Conservation (phyloP, 495 filamentous ascomycete genomes). For the Eremomyces bilateralis region DNA sequence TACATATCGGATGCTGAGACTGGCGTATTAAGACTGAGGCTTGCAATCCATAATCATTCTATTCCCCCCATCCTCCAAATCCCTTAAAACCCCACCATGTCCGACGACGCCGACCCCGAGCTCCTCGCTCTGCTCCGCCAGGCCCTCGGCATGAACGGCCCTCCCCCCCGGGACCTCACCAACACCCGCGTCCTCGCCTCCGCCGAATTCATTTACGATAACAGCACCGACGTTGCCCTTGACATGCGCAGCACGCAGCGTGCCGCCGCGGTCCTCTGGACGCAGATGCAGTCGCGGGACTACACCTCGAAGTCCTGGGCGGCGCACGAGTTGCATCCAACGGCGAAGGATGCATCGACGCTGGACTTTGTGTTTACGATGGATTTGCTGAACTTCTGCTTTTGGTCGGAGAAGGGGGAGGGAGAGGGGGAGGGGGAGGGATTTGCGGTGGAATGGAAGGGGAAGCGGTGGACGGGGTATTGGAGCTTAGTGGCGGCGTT, state of each 20-base stretch:
- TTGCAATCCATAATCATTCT: too few relatives aligned
- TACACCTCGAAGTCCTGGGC: slow-evolving; percentile 78
- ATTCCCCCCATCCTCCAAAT: too few relatives aligned
- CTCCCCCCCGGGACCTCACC: slow-evolving; percentile 19
- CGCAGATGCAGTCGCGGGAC: slow-evolving; percentile 56
- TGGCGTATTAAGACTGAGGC: too few relatives aligned
- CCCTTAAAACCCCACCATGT: slow-evolving; percentile 29
- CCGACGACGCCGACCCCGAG: slow-evolving; percentile 72
- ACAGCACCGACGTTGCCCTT: slow-evolving; percentile 78
- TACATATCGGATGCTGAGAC: too few relatives aligned
- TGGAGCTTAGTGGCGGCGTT: slow-evolving; percentile 81
- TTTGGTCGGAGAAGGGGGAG: slow-evolving; percentile 51
- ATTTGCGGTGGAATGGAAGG: slow-evolving; percentile 63
- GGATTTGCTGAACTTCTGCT: slow-evolving; percentile 91
- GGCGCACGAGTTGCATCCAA: slow-evolving; percentile 72
- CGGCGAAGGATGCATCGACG: slow-evolving; percentile 34
- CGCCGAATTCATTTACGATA: slow-evolving; percentile 75
- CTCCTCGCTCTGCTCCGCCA: slow-evolving; percentile 71
- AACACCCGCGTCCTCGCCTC: slow-evolving; percentile 65
- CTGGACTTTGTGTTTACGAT: slow-evolving; percentile 89
- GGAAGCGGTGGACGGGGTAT: slow-evolving; percentile 75
- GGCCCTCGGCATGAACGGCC: slow-evolving; percentile 34
- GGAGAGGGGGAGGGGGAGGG: slow-evolving; percentile 23
- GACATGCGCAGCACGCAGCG: slow-evolving; percentile 56
- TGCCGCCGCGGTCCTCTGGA: slow-evolving; percentile 57